Percentiles rank a stretch among this genome's conserved stretches.
Conservation (phyloP, 371 early-diverging fungal species). For the Mortierella sp. region DNA sequence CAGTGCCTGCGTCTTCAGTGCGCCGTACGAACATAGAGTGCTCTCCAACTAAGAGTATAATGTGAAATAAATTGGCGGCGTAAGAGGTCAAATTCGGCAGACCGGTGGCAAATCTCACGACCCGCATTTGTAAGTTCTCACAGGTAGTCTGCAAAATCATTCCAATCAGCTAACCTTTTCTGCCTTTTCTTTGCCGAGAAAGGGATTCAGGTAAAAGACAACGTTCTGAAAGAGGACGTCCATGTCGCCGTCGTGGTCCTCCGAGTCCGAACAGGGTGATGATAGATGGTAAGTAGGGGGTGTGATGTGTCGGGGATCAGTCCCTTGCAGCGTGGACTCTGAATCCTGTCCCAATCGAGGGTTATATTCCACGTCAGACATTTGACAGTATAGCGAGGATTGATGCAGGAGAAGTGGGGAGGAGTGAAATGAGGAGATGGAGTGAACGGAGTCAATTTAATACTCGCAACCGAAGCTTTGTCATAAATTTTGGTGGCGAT, state of each 20-base stretch:
- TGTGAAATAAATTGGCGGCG: conserved; percentile 18
- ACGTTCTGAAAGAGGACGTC: conserved; percentile 31
- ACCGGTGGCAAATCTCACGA: background rate
- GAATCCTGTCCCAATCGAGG: too few species aligned
- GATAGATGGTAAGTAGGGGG: background rate
- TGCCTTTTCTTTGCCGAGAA: conserved; percentile 17
- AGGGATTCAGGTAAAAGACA: conserved; percentile 38
- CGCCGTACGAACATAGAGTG: conserved; percentile 22
- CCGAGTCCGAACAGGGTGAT: background rate
- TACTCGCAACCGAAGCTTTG: too few species aligned
- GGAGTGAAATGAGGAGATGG: too few species aligned
- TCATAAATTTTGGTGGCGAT: too few species aligned
- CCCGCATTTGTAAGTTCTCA: background rate
- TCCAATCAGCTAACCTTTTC: conserved; percentile 17
- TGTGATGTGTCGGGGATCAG: too few species aligned
- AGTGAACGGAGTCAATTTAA: too few species aligned
- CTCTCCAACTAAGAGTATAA: conserved; percentile 15
- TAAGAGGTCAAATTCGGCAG: conserved; percentile 4
- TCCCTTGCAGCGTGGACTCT: too few species aligned
- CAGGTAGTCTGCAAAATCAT: background rate
- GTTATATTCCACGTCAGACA: too few species aligned
- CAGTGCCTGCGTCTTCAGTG: conserved; percentile 15
- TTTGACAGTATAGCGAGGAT: too few species aligned
- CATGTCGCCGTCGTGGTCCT: background rate
- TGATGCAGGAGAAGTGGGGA: too few species aligned